Percentiles rank a stretch among this genome's conserved stretches.
phyloP scores from a whole-genome alignment of 129 eudicot genomes.

The Lactuca saligna region DNA sequence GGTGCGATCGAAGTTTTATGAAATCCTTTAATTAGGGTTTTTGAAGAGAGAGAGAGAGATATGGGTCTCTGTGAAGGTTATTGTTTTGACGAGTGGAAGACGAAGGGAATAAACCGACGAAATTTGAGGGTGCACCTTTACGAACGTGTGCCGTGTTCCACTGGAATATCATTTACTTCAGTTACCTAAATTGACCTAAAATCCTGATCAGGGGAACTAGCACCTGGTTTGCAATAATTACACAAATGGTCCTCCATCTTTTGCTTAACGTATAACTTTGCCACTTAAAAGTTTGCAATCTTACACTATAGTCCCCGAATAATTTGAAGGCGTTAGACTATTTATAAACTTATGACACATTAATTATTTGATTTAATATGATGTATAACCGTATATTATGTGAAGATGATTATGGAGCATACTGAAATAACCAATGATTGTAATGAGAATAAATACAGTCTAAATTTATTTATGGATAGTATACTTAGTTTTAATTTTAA shows the following conservation, averaged over 20 bases:
- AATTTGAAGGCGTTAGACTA: too few species aligned
- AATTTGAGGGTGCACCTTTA: conserved; percentile 26
- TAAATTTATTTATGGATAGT: too few species aligned
- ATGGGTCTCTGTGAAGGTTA: conserved; percentile 4
- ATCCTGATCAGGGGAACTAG: not conserved
- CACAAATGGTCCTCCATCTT: not conserved
- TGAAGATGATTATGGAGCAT: too few species aligned
- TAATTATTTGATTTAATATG: too few species aligned
- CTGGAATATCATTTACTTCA: conserved; percentile 20
- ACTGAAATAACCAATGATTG: too few species aligned
- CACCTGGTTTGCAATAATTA: not conserved
- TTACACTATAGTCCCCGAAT: not conserved
- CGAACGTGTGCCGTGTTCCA: conserved; percentile 22
- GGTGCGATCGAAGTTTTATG: conserved; percentile 31
- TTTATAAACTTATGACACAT: too few species aligned
- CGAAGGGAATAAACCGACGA: conserved; percentile 34
- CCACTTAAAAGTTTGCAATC: not conserved
- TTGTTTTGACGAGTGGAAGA: conserved; percentile 41
- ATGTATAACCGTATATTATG: too few species aligned
- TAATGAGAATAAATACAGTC: too few species aligned
- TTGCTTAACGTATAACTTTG: not conserved
- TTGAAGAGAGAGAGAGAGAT: conserved; percentile 26
- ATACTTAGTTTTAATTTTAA: too few species aligned
- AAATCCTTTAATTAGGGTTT: conserved; percentile 27
- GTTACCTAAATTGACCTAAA: conserved; percentile 15